These are phyloP conservation scores for Candida sanyaensis DNA, from an alignment of 1,139 yeast species.

Conservation along the genomic window DNA sequence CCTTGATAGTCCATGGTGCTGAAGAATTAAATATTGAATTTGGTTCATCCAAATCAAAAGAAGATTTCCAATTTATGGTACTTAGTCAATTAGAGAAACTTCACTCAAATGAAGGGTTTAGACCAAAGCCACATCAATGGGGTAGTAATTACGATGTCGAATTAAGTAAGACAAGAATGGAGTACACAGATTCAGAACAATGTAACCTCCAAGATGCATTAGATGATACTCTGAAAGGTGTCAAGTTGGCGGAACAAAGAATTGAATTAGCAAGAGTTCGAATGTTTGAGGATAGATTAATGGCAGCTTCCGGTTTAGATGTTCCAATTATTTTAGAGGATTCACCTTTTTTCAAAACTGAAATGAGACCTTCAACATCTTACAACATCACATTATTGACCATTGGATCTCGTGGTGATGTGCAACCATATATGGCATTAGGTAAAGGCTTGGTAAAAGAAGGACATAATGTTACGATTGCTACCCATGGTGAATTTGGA, in stretches of 20 bases:
- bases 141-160: slow-evolving; percentile 24
- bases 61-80: slow-evolving; percentile 66
- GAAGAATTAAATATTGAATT: slow-evolving; percentile 81
- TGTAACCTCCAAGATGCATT: slow-evolving; percentile 1
- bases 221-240: slow-evolving; percentile 3
- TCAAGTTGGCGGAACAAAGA: slow-evolving; percentile 22
- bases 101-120: slow-evolving; percentile 29
- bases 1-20: slow-evolving; percentile 66
- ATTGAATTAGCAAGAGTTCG: slow-evolving; percentile 55
- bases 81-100: slow-evolving; percentile 50
- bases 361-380: slow-evolving; percentile 52
- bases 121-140: slow-evolving; percentile 32
- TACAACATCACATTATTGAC: slow-evolving; percentile 73
- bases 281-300: slow-evolving; percentile 63
- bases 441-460: slow-evolving; percentile 75
- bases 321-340: slow-evolving; percentile 69
- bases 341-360: slow-evolving; percentile 56
- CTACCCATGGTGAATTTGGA: slow-evolving; percentile 80
- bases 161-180: slow-evolving; percentile 18
- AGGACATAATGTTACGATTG: slow-evolving; percentile 83
- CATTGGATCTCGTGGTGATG: slow-evolving; percentile 95
- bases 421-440: slow-evolving; percentile 92
- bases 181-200: slow-evolving; percentile 13
- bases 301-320: slow-evolving; percentile 59
- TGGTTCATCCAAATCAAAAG: slow-evolving; percentile 62